Evolutionary conservation across 2,329 filamentous ascomycete species (phyloP), one percentile per base, ranked within the genome.

Genomic region (Paracamarosporium sp.): DNA sequence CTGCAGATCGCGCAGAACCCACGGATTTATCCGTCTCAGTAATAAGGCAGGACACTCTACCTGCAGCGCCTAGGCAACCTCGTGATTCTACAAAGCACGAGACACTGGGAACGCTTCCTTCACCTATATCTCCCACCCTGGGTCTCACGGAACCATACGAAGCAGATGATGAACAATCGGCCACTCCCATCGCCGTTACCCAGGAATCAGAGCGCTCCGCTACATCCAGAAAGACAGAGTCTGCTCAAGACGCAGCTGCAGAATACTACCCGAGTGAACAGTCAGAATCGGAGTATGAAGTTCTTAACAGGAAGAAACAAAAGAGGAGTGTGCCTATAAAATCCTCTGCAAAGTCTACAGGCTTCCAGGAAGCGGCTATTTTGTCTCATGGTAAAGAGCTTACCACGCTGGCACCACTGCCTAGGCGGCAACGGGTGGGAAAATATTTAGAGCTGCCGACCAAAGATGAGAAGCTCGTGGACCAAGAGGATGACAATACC

Each of bases 281-380:
- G 12, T 62, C 57, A 3, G 62, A 51, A 9, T 55, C 55, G 0
- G 61, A 64, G 3, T 35, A 44, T 13, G 47, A 51, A 9, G 36
- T 33, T n/a, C 50, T 50, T 5, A 5, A 17, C 1, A 62, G 12
- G 44, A 64, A 64, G 47, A 62, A 33, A 38, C 47, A 36, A 1
- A 64, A 41, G 45, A 50, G 30, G 6, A 12, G 2, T 15, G 31
- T n/a, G 4, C 12, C 13, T 9, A 45, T 27, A 17, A 46, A 31
- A 9, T 15, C 8, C 5, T 17, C 27, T 30, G 27, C 44, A 4
- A 35, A 28, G 15, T 4, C 31, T 7, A 3, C 22, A 6, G 7
- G 22, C 47, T 30, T 28, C 24, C 36, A 51, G 27, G 36, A 25
- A n/a, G n/a, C 47, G 1, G 27, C 11, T 30, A n/a, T 6, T 12